Base-by-base conservation (phyloP, 345 rosid genomes). In the Acer saccharum region DNA sequence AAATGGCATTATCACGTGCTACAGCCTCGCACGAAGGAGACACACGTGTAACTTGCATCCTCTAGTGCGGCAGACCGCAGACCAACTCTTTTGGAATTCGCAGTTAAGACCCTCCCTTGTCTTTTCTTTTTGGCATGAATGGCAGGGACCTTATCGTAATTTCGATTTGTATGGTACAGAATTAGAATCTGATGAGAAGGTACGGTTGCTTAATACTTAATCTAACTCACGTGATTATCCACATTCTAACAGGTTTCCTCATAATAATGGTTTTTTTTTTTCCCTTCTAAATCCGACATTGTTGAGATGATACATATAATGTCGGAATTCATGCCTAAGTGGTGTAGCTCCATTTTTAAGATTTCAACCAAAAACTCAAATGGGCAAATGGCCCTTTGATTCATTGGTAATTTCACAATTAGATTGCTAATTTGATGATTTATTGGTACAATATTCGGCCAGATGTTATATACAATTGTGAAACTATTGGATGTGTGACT, bases 41-140 rank as follows among this genome's bases (percentile, higher is more conserved):
- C 97, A 92, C 91, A 86, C 89, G 91, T 90, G 90, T 55, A 81
- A 78, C 82, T 81, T 89, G 90, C 80, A 72, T 78, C 91, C 87
- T 74, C 80, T 63, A 58, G 17, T 54, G 82, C 84, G 72, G 84
- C 90, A 86, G 50, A 20, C 11, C 43, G 84, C 90, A 86, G 50
- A 20, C 16, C 43, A 0, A 16, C 17, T 4, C 29, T 8, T 8
- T 20, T 12, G 12, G 7, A 52, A 64, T 27, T 44, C 16, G 21
- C 69, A 14, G 25, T 7, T 39, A 7, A 12, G 18, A 23, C 55
- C 72, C 41, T 60, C 41, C 0, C 41, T 6, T 10, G 7, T 41
- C 27, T 1, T 13, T 73, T 79, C 73, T 44, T 71, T 69, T 73
- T 63, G 73, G 46, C 76, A 41, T 69, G 58, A 67, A 70, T 79